These are phyloP conservation scores for Aspergillus viridinutans DNA, from an alignment of 2,329 filamentous ascomycete genomes.

Conservation along the genomic window DNA sequence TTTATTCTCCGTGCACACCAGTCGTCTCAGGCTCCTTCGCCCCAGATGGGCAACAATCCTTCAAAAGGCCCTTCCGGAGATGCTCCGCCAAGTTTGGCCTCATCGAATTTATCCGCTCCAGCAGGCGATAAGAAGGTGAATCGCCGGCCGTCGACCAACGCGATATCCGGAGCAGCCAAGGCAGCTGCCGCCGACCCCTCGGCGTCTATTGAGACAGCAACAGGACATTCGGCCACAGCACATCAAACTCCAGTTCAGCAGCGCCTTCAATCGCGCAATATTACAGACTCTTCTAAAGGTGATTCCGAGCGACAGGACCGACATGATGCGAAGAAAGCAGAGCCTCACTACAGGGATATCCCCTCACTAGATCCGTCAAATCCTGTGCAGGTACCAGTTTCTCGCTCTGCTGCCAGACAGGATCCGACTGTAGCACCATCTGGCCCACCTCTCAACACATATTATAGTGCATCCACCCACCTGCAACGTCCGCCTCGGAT, in stretches of 20 bases:
- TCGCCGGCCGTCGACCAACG: slow-evolving; percentile 39
- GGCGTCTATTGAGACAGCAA: slow-evolving; percentile 41
- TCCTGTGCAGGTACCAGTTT: slow-evolving; percentile 37
- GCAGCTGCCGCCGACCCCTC: slow-evolving; percentile 42
- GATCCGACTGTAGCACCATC: slow-evolving; percentile 36
- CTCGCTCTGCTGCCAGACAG: slow-evolving; percentile 25
- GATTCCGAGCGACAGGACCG: slow-evolving; percentile 20
- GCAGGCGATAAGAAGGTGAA: slow-evolving; percentile 36
- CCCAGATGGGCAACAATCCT: slow-evolving; percentile 47
- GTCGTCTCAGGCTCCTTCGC: slow-evolving; percentile 8
- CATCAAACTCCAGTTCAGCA: slow-evolving; percentile 37
- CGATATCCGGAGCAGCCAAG: slow-evolving; percentile 34
- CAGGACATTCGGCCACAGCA: slow-evolving; percentile 35
- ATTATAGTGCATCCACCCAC: slow-evolving; percentile 39
- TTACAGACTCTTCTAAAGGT: slow-evolving; percentile 27
- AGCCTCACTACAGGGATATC: slow-evolving; percentile 22
- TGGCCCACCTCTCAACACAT: slow-evolving; percentile 47
- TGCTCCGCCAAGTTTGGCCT: slow-evolving; percentile 22
- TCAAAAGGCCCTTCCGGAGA: slow-evolving; percentile 40
- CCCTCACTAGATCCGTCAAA: slow-evolving; percentile 33
- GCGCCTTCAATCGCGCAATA: slow-evolving; percentile 38
- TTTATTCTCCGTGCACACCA: slow-evolving; percentile 4
- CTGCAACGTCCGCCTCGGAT: slow-evolving; percentile 69
- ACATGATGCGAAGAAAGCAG: slow-evolving; percentile 18
- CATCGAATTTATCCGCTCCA: slow-evolving; percentile 21